phyloP scores from a whole-genome alignment of 1,139 yeast species.

The Geotrichum fermentans region DNA sequence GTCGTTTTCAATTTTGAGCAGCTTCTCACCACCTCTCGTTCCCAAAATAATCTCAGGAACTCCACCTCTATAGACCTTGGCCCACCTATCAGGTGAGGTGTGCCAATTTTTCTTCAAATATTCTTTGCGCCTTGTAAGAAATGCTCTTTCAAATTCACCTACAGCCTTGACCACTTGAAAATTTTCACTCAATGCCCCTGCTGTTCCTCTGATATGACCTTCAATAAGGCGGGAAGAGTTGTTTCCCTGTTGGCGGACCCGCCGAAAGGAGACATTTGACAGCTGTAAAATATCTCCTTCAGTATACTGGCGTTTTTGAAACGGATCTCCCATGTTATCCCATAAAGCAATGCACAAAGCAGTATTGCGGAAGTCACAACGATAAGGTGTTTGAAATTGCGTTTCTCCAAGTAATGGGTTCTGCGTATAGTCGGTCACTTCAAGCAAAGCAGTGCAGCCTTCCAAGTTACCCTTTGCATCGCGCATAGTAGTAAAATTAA shows the following conservation, averaged over 20 bases:
- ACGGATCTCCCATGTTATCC: conserved; percentile 13
- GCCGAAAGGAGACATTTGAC: conserved; percentile 10
- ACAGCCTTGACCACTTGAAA: background rate
- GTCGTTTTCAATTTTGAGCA: conserved; percentile 3
- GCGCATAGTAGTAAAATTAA: background rate
- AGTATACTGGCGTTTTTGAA: conserved; percentile 5
- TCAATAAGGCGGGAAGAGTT: conserved; percentile 9
- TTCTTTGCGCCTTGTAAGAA: conserved; percentile 4
- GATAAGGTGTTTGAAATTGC: conserved; percentile 10
- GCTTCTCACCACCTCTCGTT: background rate
- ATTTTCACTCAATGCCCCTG: background rate
- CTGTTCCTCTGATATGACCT: conserved; percentile 11
- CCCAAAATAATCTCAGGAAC: conserved; percentile 9
- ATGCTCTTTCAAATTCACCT: background rate
- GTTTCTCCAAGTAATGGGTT: conserved; percentile 11
- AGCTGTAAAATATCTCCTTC: conserved; percentile 13
- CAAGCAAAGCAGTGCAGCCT: conserved; percentile 6
- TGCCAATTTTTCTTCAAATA: conserved; percentile 8
- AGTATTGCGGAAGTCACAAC: conserved; percentile 12
- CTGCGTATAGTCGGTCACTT: conserved; percentile 14
- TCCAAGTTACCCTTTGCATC: background rate
- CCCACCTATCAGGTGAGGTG: background rate
- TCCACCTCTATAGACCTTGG: background rate
- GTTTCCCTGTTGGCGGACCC: background rate
- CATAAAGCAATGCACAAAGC: conserved; percentile 13